A percentile compares a stretch with the other conserved stretches of the same genome.
Conservation (phyloP, 2,329 filamentous ascomycete genomes). For the Beauveria sp. region DNA sequence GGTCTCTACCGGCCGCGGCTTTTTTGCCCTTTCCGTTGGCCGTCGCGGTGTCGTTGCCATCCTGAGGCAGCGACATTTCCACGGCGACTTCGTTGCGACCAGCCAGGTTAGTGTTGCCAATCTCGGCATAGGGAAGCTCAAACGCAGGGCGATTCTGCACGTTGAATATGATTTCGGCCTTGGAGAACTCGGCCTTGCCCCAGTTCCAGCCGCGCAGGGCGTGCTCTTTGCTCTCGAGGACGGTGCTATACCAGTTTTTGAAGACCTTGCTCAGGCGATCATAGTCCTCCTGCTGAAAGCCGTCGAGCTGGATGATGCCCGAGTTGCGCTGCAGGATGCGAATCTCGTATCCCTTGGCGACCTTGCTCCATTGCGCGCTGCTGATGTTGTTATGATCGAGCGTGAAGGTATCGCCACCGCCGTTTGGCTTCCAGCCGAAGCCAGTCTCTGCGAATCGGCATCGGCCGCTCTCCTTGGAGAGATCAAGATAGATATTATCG, state of each 20-base stretch:
- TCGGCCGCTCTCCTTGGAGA: conserved; percentile 86
- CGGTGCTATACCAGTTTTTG: conserved; percentile 96
- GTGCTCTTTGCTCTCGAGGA: conserved; percentile 86
- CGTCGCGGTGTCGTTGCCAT: conserved; percentile 66
- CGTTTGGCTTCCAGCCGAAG: conserved; percentile 87
- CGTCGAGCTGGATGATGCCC: conserved; percentile 86
- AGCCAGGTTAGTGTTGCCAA: conserved; percentile 94
- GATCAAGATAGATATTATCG: conserved; percentile 92
- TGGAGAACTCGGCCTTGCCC: conserved; percentile 96
- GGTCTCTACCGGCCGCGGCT: conserved; percentile 79
- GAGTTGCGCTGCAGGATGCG: conserved; percentile 82
- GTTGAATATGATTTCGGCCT: conserved; percentile 91
- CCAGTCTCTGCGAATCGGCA: conserved; percentile 92
- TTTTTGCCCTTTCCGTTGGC: conserved; percentile 76
- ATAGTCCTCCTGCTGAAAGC: conserved; percentile 89
- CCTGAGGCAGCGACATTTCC: conserved; percentile 74
- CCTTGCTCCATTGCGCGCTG: conserved; percentile 88
- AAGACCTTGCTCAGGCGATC: conserved; percentile 88
- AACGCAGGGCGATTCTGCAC: conserved; percentile 95
- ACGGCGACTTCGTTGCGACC: conserved; percentile 97
- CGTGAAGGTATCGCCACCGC: conserved; percentile 86
- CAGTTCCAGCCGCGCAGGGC: conserved; percentile 97
- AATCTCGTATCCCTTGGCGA: conserved; percentile 84
- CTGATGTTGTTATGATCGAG: conserved; percentile 80
- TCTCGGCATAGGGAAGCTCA: conserved; percentile 93